Evolutionary conservation across 176 grass and related monocot genomes (phyloP).

Genomic region (Oryza longistaminata): DNA sequence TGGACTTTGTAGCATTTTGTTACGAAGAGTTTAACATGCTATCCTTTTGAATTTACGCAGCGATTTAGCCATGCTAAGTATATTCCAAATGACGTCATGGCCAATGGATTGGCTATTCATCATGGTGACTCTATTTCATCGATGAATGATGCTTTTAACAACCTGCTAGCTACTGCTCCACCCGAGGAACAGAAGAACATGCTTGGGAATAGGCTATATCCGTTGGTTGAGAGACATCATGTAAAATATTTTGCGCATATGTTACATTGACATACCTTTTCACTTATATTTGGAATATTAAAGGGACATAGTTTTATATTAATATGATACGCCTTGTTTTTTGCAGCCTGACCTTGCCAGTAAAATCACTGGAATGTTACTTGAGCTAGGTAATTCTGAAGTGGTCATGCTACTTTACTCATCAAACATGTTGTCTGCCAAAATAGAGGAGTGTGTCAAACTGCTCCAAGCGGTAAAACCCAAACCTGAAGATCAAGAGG

Average conservation of each 20-base stretch:
- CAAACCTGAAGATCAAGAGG: constrained; percentile 50
- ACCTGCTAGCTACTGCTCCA: constrained; percentile 39
- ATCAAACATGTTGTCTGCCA: constrained; percentile 51
- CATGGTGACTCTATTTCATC: constrained; percentile 45
- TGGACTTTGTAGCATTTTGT: background rate
- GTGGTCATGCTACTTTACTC: constrained; percentile 51
- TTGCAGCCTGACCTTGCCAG: constrained; percentile 55
- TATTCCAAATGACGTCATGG: constrained; percentile 42
- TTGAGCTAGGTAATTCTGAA: constrained; percentile 66
- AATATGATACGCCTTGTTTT: background rate
- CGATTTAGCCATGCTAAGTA: constrained; percentile 53
- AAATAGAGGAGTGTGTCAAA: constrained; percentile 58
- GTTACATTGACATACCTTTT: background rate
- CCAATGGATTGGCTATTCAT: constrained; percentile 42
- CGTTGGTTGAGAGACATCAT: constrained; percentile 57
- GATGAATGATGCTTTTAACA: constrained; percentile 48
- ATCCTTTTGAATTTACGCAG: constrained; percentile 23
- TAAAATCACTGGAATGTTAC: constrained; percentile 80
- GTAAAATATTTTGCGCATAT: constrained; percentile 17
- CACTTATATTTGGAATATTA: background rate
- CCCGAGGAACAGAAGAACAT: constrained; percentile 45
- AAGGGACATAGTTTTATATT: background rate
- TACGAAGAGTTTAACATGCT: background rate
- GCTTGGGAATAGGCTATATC: constrained; percentile 65
- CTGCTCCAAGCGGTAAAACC: constrained; percentile 46